Evolutionary conservation across 2,329 filamentous ascomycete species (phyloP).

Genomic region (Colletotrichum eremochloae): DNA sequence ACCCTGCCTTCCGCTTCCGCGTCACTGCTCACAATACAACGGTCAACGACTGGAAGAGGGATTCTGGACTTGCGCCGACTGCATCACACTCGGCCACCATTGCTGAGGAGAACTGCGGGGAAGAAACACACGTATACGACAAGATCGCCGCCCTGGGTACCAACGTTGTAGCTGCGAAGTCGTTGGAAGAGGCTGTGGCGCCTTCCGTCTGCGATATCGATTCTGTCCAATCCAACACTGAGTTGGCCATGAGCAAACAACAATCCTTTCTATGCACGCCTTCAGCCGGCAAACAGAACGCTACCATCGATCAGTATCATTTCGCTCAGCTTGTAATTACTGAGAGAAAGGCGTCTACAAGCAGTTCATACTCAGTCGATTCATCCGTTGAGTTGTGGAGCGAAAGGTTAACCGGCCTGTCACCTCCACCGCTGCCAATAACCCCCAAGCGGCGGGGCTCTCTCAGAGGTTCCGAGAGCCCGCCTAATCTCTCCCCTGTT

Average conservation of each 20-base stretch:
- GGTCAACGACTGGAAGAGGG: conserved; percentile 64
- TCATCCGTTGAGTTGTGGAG: conserved; percentile 44
- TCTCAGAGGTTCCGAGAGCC: conserved; percentile 32
- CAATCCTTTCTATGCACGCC: conserved; percentile 30
- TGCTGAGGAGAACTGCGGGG: conserved; percentile 57
- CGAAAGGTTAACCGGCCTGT: conserved; percentile 46
- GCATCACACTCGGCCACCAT: conserved; percentile 56
- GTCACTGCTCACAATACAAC: conserved; percentile 42
- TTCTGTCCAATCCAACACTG: conserved; percentile 48
- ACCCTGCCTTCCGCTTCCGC: conserved; percentile 63
- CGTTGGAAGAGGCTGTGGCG: conserved; percentile 43
- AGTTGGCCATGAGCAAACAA: conserved; percentile 11
- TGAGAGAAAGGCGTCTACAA: conserved; percentile 46
- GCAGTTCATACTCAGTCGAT: conserved; percentile 45
- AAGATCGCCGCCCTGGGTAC: conserved; percentile 25
- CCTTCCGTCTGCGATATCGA: conserved; percentile 45
- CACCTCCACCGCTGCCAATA: conserved; percentile 46
- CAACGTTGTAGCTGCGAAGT: conserved; percentile 26
- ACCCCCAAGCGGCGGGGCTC: conserved; percentile 47
- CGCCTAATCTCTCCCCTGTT: conserved; percentile 43
- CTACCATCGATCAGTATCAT: conserved; percentile 28
- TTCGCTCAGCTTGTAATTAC: conserved; percentile 23
- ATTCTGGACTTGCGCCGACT: conserved; percentile 66
- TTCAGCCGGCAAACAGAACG: conserved; percentile 11
- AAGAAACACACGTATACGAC: conserved; percentile 52